A percentile compares a stretch with the other conserved stretches of the same genome.
Evolutionary conservation across 352 stramenopile species (phyloP).

Genomic region (Phytophthora quininea): DNA sequence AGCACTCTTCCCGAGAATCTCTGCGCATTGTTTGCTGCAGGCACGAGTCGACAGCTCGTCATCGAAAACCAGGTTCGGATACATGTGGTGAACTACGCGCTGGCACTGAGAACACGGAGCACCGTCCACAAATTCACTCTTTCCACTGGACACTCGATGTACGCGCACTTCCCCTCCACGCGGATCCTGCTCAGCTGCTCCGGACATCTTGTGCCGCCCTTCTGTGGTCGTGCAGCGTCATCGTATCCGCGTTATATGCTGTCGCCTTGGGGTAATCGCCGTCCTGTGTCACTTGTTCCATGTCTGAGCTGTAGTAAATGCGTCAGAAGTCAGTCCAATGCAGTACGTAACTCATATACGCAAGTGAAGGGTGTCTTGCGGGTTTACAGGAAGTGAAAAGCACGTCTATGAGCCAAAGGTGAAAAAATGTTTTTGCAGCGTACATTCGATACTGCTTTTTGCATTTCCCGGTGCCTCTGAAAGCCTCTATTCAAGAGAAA

Average conservation of each 20-base stretch:
- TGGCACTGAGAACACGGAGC: neutral
- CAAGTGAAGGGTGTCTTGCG: neutral
- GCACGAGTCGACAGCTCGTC: conserved; percentile 1
- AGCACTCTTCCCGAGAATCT: neutral
- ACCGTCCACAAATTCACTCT: neutral
- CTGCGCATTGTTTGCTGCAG: neutral
- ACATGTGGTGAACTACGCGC: conserved; percentile 8
- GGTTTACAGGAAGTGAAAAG: neutral
- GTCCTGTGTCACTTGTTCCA: too few relatives aligned
- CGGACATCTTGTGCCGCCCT: neutral
- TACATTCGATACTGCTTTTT: neutral
- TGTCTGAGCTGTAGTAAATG: neutral
- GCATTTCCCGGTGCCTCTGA: neutral
- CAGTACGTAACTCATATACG: neutral
- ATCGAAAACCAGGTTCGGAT: conserved; percentile 8
- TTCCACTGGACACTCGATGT: neutral
- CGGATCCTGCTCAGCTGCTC: neutral
- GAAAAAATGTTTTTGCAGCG: neutral
- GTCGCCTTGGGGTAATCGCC: neutral
- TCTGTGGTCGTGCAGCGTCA: too few relatives aligned
- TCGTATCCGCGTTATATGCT: too few relatives aligned
- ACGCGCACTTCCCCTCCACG: neutral
- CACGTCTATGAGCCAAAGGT: too few relatives aligned
- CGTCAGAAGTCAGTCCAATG: neutral
- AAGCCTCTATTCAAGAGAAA: too few relatives aligned